Percentiles rank a stretch among this genome's conserved stretches.
These are phyloP conservation scores for Cyclaneusma minus DNA, from an alignment of 2,329 filamentous ascomycete genomes.

Conservation along the genomic window DNA sequence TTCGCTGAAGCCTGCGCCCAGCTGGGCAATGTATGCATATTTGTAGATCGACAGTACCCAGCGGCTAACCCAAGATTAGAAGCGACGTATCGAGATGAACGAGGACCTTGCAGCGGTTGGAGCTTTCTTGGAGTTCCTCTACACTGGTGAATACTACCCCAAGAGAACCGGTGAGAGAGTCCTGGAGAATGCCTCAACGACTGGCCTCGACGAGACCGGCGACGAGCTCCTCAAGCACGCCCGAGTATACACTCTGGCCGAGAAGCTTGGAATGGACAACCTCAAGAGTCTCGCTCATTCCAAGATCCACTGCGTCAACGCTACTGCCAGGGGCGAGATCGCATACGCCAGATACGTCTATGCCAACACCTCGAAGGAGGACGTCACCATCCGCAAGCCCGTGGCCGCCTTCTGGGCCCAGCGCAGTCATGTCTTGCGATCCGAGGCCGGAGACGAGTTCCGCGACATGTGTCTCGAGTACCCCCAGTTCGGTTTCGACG, in stretches of 20 bases:
- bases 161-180: constrained; percentile 45
- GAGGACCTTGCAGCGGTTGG: constrained; percentile 61
- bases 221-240: constrained; percentile 78
- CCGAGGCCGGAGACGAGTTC: constrained; percentile 81
- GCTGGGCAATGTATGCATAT: constrained; percentile 42
- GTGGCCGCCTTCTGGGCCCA: constrained; percentile 86
- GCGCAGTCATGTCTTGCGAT: constrained; percentile 61
- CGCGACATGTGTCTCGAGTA: constrained; percentile 71
- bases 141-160: constrained; percentile 79
- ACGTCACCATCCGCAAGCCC: constrained; percentile 61
- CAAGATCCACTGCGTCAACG: constrained; percentile 87
- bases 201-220: constrained; percentile 64
- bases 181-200: constrained; percentile 52
- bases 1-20: constrained; percentile 48
- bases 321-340: constrained; percentile 79
- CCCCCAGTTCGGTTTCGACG: constrained; percentile 85
- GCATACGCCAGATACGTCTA: constrained; percentile 86
- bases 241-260: constrained; percentile 75
- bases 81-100: constrained; percentile 53
- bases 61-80: constrained; percentile 19
- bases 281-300: constrained; percentile 66
- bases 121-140: constrained; percentile 70
- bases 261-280: constrained; percentile 52
- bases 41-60: not conserved
- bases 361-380: constrained; percentile 53